Evolutionary conservation across 371 early-diverging fungal genomes (phyloP), one percentile per base, ranked within the genome.

Genomic region (Mucor piriformis): DNA sequence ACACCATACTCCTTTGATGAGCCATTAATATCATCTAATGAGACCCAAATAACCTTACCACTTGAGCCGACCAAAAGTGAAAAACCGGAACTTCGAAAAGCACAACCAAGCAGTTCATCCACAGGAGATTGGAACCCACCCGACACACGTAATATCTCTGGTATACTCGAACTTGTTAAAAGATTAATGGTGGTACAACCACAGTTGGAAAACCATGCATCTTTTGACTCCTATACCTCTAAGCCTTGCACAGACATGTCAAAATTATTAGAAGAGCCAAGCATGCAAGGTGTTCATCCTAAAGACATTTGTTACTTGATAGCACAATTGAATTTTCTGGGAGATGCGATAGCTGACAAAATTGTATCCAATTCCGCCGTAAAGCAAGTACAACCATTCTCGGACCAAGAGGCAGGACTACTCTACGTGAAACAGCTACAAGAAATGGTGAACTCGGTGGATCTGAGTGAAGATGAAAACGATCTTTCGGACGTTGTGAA

Each of bases 201-300:
- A 7, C 16, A 38, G 13, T 5, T 23, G 8, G 16, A 23, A n/a
- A 24, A 10, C 4, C 1, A 29, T 5, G 21, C 10, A 2, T 16
- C 48, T 2, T 18, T 50, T 12, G 33, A 50, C 3, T 12, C 42
- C 6, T 40, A 32, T 6, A 35, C 59, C 3, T 15, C 34, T 16
- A 29, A 18, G 3, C 51, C 59, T 24, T 59, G 59, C 18, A 59
- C 51, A 24, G 59, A 59, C 16, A 51, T 59, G 59, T 4, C n/a
- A 6, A 34, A 32, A 8, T 7, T 59, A 42, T 25, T 59, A 13
- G 34, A 50, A 15, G 51, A 50, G 7, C 44, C 59, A 2, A 15
- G 11, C 7, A 44, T 51, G 35, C 15, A 11, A 1, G 24, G 29
- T 16, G n/a, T 59, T 3, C 35, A 32, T 33, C 23, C 50, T 3